Conservation (phyloP, 352 stramenopile species). For the Phytophthora sp. region DNA sequence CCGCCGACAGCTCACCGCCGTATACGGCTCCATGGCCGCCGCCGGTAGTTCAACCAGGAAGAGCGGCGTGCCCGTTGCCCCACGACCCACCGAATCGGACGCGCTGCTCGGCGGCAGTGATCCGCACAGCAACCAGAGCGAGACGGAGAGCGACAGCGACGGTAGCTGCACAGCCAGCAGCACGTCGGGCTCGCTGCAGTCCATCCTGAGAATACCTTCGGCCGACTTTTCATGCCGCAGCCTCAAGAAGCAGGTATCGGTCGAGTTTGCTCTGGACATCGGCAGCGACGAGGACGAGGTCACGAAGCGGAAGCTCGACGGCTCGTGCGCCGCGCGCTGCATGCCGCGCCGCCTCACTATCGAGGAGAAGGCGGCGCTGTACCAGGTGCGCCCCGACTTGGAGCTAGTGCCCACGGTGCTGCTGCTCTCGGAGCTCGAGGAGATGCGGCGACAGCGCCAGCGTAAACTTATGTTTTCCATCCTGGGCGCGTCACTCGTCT, state of each 20-base stretch:
- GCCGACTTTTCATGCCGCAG: constrained; percentile 43
- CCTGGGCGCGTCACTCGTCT: constrained; percentile 63
- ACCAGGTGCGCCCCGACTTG: constrained; percentile 70
- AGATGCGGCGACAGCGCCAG: constrained; percentile 61
- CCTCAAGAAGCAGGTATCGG: constrained; percentile 67
- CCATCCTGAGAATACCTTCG: constrained; percentile 69
- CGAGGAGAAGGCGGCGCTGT: constrained; percentile 79
- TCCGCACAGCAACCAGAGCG: constrained; percentile 58
- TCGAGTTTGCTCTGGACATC: constrained; percentile 73
- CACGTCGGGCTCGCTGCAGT: constrained; percentile 50
- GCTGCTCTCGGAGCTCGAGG: constrained; percentile 65
- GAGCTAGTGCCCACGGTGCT: constrained; percentile 70
- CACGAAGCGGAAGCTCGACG: constrained; percentile 27
- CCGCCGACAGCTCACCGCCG: constrained; percentile 25
- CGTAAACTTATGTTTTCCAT: constrained; percentile 77
- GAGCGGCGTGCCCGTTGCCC: constrained; percentile 10
- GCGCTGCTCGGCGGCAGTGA: constrained; percentile 27
- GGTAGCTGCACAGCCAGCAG: constrained; percentile 52
- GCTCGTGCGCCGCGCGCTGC: constrained; percentile 53
- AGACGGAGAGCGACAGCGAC: constrained; percentile 85
- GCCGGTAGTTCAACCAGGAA: constrained; percentile 9
- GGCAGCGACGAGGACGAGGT: constrained; percentile 51
- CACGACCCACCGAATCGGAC: constrained; percentile 21
- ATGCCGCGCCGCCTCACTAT: constrained; percentile 74
- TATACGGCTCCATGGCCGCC: constrained; percentile 51